Evolutionary conservation across 1,139 yeast species (phyloP).

Genomic region (Scheffersomyces parashehatae): DNA sequence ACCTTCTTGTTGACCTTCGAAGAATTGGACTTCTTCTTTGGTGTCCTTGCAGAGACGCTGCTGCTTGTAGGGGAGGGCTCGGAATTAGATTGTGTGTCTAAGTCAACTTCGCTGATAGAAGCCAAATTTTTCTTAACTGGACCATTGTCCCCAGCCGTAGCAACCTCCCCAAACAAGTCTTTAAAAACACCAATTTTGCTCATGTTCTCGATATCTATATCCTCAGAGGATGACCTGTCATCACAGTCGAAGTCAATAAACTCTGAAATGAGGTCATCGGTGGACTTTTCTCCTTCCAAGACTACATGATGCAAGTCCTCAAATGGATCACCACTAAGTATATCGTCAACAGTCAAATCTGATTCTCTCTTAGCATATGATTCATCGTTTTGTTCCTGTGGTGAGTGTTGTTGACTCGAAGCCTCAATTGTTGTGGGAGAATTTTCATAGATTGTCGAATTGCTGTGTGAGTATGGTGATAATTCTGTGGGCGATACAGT

Average conservation of each 20-base stretch:
- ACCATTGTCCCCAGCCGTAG: not conserved
- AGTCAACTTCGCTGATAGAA: not conserved
- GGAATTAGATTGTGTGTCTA: not conserved
- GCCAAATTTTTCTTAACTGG: not conserved
- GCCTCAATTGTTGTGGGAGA: conserved; percentile 19
- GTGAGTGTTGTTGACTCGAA: conserved; percentile 10
- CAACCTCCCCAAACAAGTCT: conserved; percentile 1
- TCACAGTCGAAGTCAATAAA: conserved; percentile 1
- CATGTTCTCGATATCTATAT: not conserved
- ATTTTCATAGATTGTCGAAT: not conserved
- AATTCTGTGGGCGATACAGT: not conserved
- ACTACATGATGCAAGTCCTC: conserved; percentile 10
- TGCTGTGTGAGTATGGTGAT: not conserved
- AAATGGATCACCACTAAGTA: conserved; percentile 24
- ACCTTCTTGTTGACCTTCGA: conserved; percentile 14
- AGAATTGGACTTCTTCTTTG: conserved; percentile 7
- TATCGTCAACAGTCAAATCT: conserved; percentile 23
- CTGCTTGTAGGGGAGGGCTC: conserved; percentile 1
- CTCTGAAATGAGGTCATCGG: not conserved
- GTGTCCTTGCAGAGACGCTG: not conserved
- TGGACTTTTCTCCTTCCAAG: not conserved
- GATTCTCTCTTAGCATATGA: conserved; percentile 5
- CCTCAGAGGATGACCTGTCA: not conserved
- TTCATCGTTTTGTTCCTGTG: conserved; percentile 6
- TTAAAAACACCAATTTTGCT: not conserved